Percentiles rank a stretch among this genome's conserved stretches.
Conservation (phyloP, 345 rosid species). For the Boechera retrofracta region DNA sequence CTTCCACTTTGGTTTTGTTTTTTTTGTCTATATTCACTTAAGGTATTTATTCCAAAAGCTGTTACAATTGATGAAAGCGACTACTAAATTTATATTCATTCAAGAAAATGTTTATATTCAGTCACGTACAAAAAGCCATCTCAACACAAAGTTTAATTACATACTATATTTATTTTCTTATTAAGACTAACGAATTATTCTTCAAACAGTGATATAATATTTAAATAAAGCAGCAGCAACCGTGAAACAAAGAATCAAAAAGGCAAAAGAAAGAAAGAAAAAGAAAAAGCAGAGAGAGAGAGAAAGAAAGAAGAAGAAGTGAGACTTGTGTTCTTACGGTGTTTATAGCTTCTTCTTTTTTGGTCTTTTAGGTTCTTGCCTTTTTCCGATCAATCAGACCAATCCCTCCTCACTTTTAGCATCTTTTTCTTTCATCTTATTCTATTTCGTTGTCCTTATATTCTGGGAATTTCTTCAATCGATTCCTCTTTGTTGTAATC, state of each 20-base stretch:
- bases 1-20: constrained; percentile 34
- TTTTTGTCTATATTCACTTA: constrained; percentile 43
- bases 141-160: constrained; percentile 23
- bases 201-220: constrained; percentile 29
- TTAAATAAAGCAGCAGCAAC: constrained; percentile 35
- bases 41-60: constrained; percentile 38
- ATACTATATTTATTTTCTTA: constrained; percentile 5
- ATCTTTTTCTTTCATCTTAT: constrained; percentile 40
- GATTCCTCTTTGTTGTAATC: constrained; percentile 29
- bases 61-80: not conserved
- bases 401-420: constrained; percentile 39
- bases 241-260: constrained; percentile 47
- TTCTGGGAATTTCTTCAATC: constrained; percentile 7
- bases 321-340: constrained; percentile 46
- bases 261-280: constrained; percentile 23
- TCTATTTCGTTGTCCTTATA: constrained; percentile 23
- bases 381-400: constrained; percentile 47
- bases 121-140: constrained; percentile 33
- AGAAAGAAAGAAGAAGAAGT: constrained; percentile 36
- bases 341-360: constrained; percentile 25
- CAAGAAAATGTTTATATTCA: not conserved
- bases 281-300: not conserved
- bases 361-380: constrained; percentile 46
- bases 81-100: no score
- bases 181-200: constrained; percentile 28